Evolutionary conservation across 1,284 basidiomycete genomes (phyloP), one percentile per base, ranked within the genome.

Genomic region (Sporisorium graminicola): DNA sequence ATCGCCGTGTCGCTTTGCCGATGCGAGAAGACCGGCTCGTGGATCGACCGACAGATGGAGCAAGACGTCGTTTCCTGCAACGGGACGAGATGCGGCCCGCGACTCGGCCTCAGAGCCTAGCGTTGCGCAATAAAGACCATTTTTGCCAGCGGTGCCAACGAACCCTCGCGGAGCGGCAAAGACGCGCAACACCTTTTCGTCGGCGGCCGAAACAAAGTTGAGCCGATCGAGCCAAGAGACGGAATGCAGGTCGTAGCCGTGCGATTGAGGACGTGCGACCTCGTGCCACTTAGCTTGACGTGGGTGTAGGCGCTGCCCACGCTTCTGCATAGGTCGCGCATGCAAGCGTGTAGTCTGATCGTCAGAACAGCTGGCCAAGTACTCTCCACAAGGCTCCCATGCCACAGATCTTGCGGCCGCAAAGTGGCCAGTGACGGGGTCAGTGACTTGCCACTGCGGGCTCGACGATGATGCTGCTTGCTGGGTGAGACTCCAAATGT

Each of bases 111-210:
- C 74, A 10, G 74, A 60, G 20, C 69, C 74, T 1, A 77, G 59
- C 13, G 49, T 54, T 9, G 74, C 74, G 46, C 65, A 77, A 12
- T 53, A 8, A n/a, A 77, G 70, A 20, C 74, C 74, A 5, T 54
- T 58, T 27, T 44, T 58, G 26, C 74, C 70, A 5, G 56, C 77
- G 13, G 76, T 78, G 1, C 81, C 74, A 10, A 85, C 75, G 49
- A 85, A 85, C 5, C 71, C 63, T 7, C 68, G 67, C 12, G 84
- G 81, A 26, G 83, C 82, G 24, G 71, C 63, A 68, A 85, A 85
- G 33, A 83, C 73, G 14, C 84, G 77, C 51, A 84, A 59, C n/a
- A 85, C 78, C 67, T 85, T 85, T 52, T 85, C 84, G 60, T 85
- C 84, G 14, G 82, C 81, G 10, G 83, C 84, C 55, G 80, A 82